phyloP scores from a whole-genome alignment of 2,329 filamentous ascomycete species.

The Diaporthe nobilis region DNA sequence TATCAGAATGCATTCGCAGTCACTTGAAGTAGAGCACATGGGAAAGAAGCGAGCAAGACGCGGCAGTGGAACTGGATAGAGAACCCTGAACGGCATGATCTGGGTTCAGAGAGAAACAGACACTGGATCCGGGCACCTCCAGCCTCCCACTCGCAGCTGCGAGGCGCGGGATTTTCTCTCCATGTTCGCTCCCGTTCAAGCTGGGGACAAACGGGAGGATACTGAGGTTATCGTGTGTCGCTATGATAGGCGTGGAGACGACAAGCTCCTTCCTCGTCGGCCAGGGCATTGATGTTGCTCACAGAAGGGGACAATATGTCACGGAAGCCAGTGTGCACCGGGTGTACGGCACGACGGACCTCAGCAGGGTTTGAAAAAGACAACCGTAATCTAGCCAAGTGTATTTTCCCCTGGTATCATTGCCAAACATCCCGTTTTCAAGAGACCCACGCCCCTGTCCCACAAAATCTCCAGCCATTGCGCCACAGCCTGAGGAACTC shows the following conservation, averaged over 20 bases:
- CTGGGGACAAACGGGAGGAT: background rate
- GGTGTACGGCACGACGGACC: too few species aligned
- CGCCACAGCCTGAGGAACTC: background rate
- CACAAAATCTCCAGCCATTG: background rate
- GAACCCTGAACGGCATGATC: too few species aligned
- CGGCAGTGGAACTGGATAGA: too few species aligned
- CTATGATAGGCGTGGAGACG: background rate
- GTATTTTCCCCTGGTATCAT: conserved; percentile 2
- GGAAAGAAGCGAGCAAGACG: too few species aligned
- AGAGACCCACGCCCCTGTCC: background rate
- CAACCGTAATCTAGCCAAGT: background rate
- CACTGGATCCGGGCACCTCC: too few species aligned
- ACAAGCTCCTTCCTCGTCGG: background rate
- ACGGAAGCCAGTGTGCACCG: too few species aligned
- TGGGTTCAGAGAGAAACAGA: too few species aligned
- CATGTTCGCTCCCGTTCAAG: background rate
- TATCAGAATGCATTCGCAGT: background rate
- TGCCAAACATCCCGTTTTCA: background rate
- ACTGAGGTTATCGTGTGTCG: background rate
- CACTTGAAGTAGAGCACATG: accelerated
- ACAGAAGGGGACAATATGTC: too few species aligned
- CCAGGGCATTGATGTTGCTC: background rate
- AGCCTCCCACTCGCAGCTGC: too few species aligned
- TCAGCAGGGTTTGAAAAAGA: background rate
- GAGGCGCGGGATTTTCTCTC: too few species aligned